A percentile compares a stretch with the other conserved stretches of the same genome.
phyloP scores from a whole-genome alignment of 2,329 filamentous ascomycete species.

The Didymella pinodella region DNA sequence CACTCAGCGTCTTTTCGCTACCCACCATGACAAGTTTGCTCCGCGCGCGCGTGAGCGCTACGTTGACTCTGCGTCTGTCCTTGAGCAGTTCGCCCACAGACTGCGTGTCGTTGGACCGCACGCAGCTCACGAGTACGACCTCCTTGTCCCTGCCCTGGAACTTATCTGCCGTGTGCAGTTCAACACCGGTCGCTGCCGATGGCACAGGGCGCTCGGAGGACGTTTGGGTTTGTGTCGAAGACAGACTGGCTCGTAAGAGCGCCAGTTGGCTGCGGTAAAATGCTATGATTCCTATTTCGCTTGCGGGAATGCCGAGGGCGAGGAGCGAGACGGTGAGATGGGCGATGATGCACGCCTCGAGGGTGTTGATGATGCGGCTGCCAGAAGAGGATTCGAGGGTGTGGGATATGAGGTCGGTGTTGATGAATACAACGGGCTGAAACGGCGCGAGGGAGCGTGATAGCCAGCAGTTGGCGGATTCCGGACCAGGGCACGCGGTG shows the following conservation, averaged over 20 bases:
- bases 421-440: slow-evolving; percentile 83
- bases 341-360: slow-evolving; percentile 78
- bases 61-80: slow-evolving; percentile 93
- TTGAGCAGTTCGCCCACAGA: slow-evolving; percentile 90
- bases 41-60: slow-evolving; percentile 91
- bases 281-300: slow-evolving; percentile 91
- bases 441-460: slow-evolving; percentile 72
- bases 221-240: slow-evolving; percentile 56
- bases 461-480: slow-evolving; percentile 73
- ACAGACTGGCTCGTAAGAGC: slow-evolving; percentile 77
- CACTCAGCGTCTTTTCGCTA: slow-evolving; percentile 75
- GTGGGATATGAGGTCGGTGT: slow-evolving; percentile 79
- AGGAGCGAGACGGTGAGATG: slow-evolving; percentile 85
- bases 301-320: slow-evolving; percentile 73
- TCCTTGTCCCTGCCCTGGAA: slow-evolving; percentile 98
- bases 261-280: slow-evolving; percentile 94
- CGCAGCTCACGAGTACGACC: slow-evolving; percentile 84
- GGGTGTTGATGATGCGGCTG: slow-evolving; percentile 84
- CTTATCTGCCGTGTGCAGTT: slow-evolving; percentile 96
- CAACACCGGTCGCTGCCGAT: slow-evolving; percentile 60
- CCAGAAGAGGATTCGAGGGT: slow-evolving; percentile 73
- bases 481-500: slow-evolving; percentile 60
- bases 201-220: slow-evolving; percentile 54
- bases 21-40: slow-evolving; percentile 91
- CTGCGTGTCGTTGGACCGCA: slow-evolving; percentile 82